phyloP scores from a whole-genome alignment of 108 stramenopile genomes.

The Schizochytrium sp. region DNA sequence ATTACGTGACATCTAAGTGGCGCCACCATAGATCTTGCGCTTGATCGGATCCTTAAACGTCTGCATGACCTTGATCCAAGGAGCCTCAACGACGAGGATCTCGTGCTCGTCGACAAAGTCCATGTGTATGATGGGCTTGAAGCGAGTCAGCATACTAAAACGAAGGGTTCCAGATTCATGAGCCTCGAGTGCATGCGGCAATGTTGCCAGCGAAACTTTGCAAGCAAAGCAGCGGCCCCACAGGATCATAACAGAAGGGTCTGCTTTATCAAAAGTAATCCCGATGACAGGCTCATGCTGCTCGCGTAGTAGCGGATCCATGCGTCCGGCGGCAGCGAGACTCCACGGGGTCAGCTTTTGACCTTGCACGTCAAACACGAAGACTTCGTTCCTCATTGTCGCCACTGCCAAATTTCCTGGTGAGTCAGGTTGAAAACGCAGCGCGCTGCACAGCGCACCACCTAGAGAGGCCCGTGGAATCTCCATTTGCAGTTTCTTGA shows the following conservation, averaged over 20 bases:
- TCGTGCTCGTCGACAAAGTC: background rate
- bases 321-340: background rate
- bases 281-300: background rate
- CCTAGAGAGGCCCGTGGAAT: background rate
- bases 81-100: background rate
- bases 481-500: background rate
- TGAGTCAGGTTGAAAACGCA: background rate
- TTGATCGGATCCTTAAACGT: background rate
- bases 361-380: background rate
- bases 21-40: background rate
- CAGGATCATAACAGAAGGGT: background rate
- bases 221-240: background rate
- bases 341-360: background rate
- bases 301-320: background rate
- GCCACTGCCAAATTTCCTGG: background rate
- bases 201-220: background rate
- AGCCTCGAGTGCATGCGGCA: background rate
- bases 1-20: background rate
- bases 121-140: background rate
- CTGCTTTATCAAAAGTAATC: background rate
- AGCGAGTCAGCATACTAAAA: background rate
- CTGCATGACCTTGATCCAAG: conserved; percentile 6
- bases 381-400: background rate
- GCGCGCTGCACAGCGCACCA: background rate
- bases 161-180: background rate